Evolutionary conservation across 2,329 filamentous ascomycete genomes (phyloP), one percentile per base, ranked within the genome.

Genomic region (Phyllosticta paracitricarpa): DNA sequence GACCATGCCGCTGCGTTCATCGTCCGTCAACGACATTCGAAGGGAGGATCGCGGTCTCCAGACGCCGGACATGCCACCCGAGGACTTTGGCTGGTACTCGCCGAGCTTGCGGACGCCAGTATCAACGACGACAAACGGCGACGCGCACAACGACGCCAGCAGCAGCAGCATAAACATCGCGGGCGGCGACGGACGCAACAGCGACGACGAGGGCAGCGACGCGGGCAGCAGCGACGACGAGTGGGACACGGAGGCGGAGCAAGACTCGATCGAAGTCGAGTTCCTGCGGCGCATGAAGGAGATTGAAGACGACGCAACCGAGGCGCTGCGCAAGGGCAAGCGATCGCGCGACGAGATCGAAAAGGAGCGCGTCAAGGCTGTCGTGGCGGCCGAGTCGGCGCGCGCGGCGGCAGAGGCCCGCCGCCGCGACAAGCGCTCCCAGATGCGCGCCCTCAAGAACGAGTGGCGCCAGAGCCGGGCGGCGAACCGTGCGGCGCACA

Each of bases 331-430:
- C 5, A 69, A 69, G 57, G 70, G 70, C 57, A 70, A 69, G 52
- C 70, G 70, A 53, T 54, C 56, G 8, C 48, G 61, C 7, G 52
- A 63, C 48, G 64, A 67, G 25, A 68, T 72, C 19, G 63, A 64
- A 4, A 60, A 58, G 2, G 69, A 71, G 54, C 68, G 70, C n/a
- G 65, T 64, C 10, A 55, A 64, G 7, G 69, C 67, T 7, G 68
- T 71, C 24, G 65, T 67, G 25, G 64, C 65, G 59, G 71, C 71
- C 0, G 56, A 63, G 6, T 28, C 57, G 9, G 54, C 57, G n/a
- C 54, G 59, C 48, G 57, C 35, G 1, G 56, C 56, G 26, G 55
- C 55, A 12, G 19, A 28, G 33, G 14, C 17, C 3, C 22, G 19
- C 19, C 12, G 52, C 12, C 22, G 26, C 9, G 52, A 25, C 1